phyloP scores from a whole-genome alignment of 2,329 filamentous ascomycete species.

The Penicillium capsulatum region DNA sequence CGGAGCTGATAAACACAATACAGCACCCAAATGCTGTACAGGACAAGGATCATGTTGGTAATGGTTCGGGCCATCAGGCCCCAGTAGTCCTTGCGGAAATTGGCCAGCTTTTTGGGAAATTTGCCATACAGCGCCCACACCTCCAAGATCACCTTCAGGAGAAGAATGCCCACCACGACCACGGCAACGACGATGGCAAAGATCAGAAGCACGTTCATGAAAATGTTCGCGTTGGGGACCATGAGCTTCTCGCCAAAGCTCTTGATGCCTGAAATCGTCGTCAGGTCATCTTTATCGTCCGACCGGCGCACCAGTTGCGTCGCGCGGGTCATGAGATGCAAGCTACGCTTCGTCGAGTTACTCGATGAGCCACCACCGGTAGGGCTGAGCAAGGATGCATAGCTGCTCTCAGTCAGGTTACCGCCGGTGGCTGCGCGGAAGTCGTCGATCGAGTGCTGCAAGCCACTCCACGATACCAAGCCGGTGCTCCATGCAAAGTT shows the following conservation, averaged over 20 bases:
- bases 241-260: conserved; percentile 77
- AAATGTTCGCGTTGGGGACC: conserved; percentile 84
- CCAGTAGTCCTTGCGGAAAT: conserved; percentile 97
- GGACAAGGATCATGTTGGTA: conserved; percentile 80
- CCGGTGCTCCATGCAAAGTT: conserved; percentile 93
- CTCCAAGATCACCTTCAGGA: conserved; percentile 89
- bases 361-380: conserved; percentile 51
- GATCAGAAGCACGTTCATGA: conserved; percentile 89
- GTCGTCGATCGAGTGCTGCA: conserved; percentile 77
- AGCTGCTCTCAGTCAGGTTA: conserved; percentile 75
- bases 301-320: conserved; percentile 40
- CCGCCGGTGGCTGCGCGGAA: conserved; percentile 80
- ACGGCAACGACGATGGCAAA: conserved; percentile 81
- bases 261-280: conserved; percentile 69
- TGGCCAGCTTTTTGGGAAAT: conserved; percentile 72
- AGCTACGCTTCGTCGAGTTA: conserved; percentile 52
- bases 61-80: conserved; percentile 82
- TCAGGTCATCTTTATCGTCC: conserved; percentile 36
- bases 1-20: conserved; percentile 97
- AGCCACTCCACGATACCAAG: conserved; percentile 72
- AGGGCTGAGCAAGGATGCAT: conserved; percentile 67
- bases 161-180: conserved; percentile 78
- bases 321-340: conserved; percentile 55
- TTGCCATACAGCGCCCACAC: conserved; percentile 83
- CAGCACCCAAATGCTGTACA: conserved; percentile 92